Base-by-base conservation (phyloP, 192 early-diverging fungal genomes). In the Rhizoclosmatium sp. region DNA sequence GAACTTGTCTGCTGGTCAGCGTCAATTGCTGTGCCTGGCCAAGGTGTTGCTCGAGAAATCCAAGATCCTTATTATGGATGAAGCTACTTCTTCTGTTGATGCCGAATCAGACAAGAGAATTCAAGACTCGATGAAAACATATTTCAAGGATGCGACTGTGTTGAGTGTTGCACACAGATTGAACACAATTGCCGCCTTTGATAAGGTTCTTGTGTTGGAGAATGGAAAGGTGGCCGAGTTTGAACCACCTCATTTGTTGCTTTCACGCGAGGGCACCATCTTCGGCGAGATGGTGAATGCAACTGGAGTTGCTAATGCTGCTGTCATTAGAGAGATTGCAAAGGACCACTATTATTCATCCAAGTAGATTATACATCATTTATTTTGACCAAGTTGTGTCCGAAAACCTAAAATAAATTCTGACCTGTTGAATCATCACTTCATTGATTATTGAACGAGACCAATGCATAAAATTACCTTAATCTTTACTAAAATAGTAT, bases 101-200 rank as follows among this genome's bases (percentile, higher is more conserved):
- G 62, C 79, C 14, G 51, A 42, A 23, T 76, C 80, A 2, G 84
- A 85, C 65, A 16, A 68, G 67, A 14, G 76, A 19, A 78, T 85
- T 58, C 81, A 83, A 66, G 70, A 60, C 9, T 59, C 61, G 39
- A 69, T 80, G 58, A 60, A 66, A 39, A 62, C 69, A 9, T 54
- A 73, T 16, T 86, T 87, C 59, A 65, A 75, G 40, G 61, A 77
- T 7, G 69, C 76, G 21, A 91, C 93, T 2, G 87, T 95, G 2
- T 75, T 95, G 59, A 91, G 91, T 54, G 94, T 95, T 85, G 94
- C 93, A 0, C 94, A 97, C 78, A 89, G 95, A 49, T 61, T 94
- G 66, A 92, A 93, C 81, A 93, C 92, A 7, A 82, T 89, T 62
- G 76, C 79, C 23, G 88, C 88, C 42, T 90, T 82, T 79, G 90